Base-by-base conservation (phyloP, 352 stramenopile genomes). In the Phytophthora sansomeana region DNA sequence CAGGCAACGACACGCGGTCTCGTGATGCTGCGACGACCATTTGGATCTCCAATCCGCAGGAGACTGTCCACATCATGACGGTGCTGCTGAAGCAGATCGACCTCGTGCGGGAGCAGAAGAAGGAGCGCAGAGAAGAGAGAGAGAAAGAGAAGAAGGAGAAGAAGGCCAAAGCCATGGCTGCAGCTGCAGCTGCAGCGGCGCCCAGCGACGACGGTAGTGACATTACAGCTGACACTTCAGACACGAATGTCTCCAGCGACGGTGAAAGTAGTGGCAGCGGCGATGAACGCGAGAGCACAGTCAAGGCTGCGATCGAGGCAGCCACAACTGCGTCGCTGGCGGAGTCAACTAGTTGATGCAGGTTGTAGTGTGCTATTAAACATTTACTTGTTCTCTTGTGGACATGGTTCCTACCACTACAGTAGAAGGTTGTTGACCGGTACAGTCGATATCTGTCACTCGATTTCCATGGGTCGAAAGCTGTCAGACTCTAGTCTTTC, bases 1-100 rank as follows among this genome's bases (percentile, higher is more conserved):
- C 83, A 30, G 96, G 96, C 17, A 99, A 99, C 67, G 97, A 99
- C 59, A 98, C 89, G 49, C 92, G 94, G 6, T 97, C 96, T 11
- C 80, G 97, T 41, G 91, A 93, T 47, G 87, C 92, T 6, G 92
- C 91, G 19, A 97, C 95, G 21, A 98, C 93, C 28, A 92, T 98
- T 49, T 99, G 97, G 96, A 96, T 99, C 54, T 98, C 92, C 2
- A 89, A 93, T 67, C 97, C 97, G 14, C 81, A 93, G 28, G 97
- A 99, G 67, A 99, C 97, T 6, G 94, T 89, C 11, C 96, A 98
- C 60, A 93, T 99, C 67, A 90, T 99, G 60, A 97, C 97, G 56
- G 89, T 87, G 46, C 84, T 99, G 62, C 67, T 99, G 43, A 71
- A 80, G 41, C 78, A 67, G 0, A 87, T 93, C 57, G 82, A 93